These are phyloP conservation scores for Geotrichum klebahnii DNA, from an alignment of 1,139 yeast genomes.

Conservation along the genomic window DNA sequence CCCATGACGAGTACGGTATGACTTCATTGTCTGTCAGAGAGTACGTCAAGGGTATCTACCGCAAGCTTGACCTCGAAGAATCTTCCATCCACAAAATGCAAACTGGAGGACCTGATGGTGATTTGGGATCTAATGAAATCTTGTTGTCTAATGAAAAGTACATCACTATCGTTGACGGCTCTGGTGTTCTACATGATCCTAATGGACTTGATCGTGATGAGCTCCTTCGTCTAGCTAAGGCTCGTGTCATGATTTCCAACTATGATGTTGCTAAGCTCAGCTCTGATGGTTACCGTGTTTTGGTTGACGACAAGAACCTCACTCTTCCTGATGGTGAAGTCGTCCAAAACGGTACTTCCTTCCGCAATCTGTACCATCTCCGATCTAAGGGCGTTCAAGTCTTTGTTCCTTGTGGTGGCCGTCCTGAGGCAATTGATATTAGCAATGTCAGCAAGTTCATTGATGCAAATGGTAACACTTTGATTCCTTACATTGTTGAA, in stretches of 20 bases:
- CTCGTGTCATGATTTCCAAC: slow-evolving; percentile 68
- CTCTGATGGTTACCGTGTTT: slow-evolving; percentile 69
- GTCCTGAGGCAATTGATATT: slow-evolving; percentile 93
- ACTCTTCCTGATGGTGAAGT: slow-evolving; percentile 70
- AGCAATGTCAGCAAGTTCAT: slow-evolving; percentile 72
- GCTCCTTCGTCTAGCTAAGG: slow-evolving; percentile 70
- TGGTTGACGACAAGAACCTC: slow-evolving; percentile 81
- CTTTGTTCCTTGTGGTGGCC: slow-evolving; percentile 98
- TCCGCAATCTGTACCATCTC: slow-evolving; percentile 87
- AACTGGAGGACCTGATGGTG: slow-evolving; percentile 99
- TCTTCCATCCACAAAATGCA: slow-evolving; percentile 72
- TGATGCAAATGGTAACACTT: slow-evolving; percentile 72
- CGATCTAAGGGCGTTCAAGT: slow-evolving; percentile 64
- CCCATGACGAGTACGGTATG: slow-evolving; percentile 98
- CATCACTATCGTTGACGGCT: slow-evolving; percentile 89
- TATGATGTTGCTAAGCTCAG: slow-evolving; percentile 68
- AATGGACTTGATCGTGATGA: slow-evolving; percentile 79
- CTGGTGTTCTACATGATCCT: slow-evolving; percentile 92
- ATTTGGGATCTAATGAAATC: slow-evolving; percentile 92
- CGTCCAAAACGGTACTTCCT: slow-evolving; percentile 81
- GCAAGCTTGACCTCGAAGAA: slow-evolving; percentile 62
- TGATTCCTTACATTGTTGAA: slow-evolving; percentile 87
- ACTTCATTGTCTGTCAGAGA: slow-evolving; percentile 92
- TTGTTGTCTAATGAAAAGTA: slow-evolving; percentile 79
- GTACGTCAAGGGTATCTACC: slow-evolving; percentile 82